These are phyloP conservation scores for Fomitopsis pulvina DNA, from an alignment of 768 basidiomycete species.

Conservation along the genomic window DNA sequence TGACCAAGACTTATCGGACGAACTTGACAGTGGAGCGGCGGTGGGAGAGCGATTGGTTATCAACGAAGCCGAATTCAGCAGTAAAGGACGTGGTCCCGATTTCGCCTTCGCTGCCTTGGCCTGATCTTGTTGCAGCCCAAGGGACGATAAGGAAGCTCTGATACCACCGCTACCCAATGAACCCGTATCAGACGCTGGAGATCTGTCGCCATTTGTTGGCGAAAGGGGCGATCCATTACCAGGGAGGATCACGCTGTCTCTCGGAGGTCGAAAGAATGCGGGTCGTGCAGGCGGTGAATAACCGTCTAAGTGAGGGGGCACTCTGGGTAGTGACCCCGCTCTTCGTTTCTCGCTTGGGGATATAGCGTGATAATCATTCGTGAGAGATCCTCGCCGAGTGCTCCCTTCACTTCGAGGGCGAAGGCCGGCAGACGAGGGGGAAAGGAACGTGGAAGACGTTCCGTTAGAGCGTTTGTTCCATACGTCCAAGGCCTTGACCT, in stretches of 20 bases:
- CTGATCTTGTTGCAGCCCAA: slow-evolving; percentile 25
- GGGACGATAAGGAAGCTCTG: slow-evolving; percentile 37
- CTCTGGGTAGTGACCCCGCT: slow-evolving; percentile 36
- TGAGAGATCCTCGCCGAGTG: slow-evolving; percentile 1
- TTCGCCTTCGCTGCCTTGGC: slow-evolving; percentile 19
- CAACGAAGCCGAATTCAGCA: slow-evolving; percentile 43
- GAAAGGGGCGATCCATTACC: slow-evolving; percentile 2
- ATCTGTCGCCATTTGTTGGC: slow-evolving; percentile 10
- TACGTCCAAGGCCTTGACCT: slow-evolving; percentile 49
- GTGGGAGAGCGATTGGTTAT: slow-evolving; percentile 19
- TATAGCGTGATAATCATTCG: not conserved
- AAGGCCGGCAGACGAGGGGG: slow-evolving; percentile 9
- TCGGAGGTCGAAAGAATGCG: slow-evolving; percentile 47
- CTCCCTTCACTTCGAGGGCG: not conserved
- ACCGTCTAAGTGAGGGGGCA: slow-evolving; percentile 24
- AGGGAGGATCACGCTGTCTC: slow-evolving; percentile 42
- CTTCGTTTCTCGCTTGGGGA: slow-evolving; percentile 6
- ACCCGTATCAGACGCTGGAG: slow-evolving; percentile 23
- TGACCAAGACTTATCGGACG: slow-evolving; percentile 13
- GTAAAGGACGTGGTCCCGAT: slow-evolving; percentile 54
- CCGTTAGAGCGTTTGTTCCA: slow-evolving; percentile 20
- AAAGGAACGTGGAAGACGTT: slow-evolving; percentile 9
- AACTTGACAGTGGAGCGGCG: slow-evolving; percentile 9
- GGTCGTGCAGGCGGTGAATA: slow-evolving; percentile 56
- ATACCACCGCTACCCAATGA: slow-evolving; percentile 32